These are phyloP conservation scores for Daedalea quercina DNA, from an alignment of 768 basidiomycete genomes.

Conservation along the genomic window DNA sequence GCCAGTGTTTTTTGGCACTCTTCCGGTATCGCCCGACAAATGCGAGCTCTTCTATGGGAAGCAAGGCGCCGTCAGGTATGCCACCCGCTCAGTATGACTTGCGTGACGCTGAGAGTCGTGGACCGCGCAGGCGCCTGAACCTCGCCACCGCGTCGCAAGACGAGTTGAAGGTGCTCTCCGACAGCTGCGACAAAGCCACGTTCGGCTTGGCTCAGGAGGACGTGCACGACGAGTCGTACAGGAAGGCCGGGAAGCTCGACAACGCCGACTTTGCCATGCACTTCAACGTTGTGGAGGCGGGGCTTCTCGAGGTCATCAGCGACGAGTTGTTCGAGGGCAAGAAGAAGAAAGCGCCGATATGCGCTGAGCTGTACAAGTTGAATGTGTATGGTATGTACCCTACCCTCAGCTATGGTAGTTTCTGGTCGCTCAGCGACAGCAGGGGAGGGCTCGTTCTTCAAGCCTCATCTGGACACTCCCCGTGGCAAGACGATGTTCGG, in stretches of 20 bases:
- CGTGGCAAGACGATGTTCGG: slow-evolving; percentile 21
- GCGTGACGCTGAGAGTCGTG: too few species aligned
- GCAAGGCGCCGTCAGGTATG: background rate
- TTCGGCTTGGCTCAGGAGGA: slow-evolving; percentile 14
- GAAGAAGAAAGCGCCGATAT: slow-evolving; percentile 12
- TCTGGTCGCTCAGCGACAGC: slow-evolving; percentile 23
- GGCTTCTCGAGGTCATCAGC: slow-evolving; percentile 9
- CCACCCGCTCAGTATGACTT: too few species aligned
- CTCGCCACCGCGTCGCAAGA: background rate
- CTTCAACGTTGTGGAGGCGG: slow-evolving; percentile 8
- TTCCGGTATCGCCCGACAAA: slow-evolving; percentile 2
- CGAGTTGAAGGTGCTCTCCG: background rate
- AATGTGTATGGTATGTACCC: slow-evolving; percentile 34
- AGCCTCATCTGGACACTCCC: slow-evolving; percentile 9
- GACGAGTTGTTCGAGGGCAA: slow-evolving; percentile 10
- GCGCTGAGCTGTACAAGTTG: slow-evolving; percentile 36
- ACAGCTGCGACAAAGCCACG: slow-evolving; percentile 14
- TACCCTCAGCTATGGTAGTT: too few species aligned
- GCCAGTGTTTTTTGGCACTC: slow-evolving; percentile 10
- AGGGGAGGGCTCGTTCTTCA: slow-evolving; percentile 12
- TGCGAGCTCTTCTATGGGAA: slow-evolving; percentile 10
- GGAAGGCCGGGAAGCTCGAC: slow-evolving; percentile 22
- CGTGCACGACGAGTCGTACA: slow-evolving; percentile 19
- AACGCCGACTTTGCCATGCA: slow-evolving; percentile 9
- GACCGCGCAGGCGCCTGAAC: background rate